Base-by-base conservation (phyloP, 1,284 basidiomycete species). In the Nidula niveotomentosa region DNA sequence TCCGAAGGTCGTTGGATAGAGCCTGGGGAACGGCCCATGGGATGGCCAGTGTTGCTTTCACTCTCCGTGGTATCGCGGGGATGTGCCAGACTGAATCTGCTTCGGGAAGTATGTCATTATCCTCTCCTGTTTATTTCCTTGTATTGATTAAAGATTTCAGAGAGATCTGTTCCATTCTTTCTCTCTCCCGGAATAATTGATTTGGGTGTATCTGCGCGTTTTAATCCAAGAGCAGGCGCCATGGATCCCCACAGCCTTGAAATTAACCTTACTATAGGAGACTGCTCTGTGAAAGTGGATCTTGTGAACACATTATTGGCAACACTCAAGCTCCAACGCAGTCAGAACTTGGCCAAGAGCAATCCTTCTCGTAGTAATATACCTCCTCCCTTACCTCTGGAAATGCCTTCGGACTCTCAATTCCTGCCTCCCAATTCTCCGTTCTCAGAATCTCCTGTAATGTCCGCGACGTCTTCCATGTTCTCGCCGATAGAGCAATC, bases 21-120 rank as follows among this genome's bases (percentile, higher is more conserved):
- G 88, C 86, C 33, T 81, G 86, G 75, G 87, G 85, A 18, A 77
- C 76, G 49, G 84, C 81, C 44, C 78, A 78, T 55, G 86, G 84
- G 30, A 76, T 74, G 15, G 78, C 79, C 1, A 76, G 75, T 2
- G 65, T 88, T 49, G 72, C 76, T 41, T 66, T 91, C 34, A 77
- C 72, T 39, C 63, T 87, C 48, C 72, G 73, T 47, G 75, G 79
- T 52, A 66, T 89, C 35, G 65, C 71, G 49, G 84, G 82, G 6
- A 76, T 66, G 45, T 76, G n/a, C 9, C 36, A 39, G 8, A 9
- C 8, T n/a, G 30, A 18, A 39, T 51, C 30, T 13, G 10, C 36
- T 15, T 6, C 18, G 10, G 49, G 15, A 39, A 10, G 36, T 30
- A 35, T 8, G 3, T 49, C 10, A 35, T 17, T 33, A 9, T 12